Evolutionary conservation across 768 basidiomycete genomes (phyloP).

Genomic region (Lentinula aciculospora): DNA sequence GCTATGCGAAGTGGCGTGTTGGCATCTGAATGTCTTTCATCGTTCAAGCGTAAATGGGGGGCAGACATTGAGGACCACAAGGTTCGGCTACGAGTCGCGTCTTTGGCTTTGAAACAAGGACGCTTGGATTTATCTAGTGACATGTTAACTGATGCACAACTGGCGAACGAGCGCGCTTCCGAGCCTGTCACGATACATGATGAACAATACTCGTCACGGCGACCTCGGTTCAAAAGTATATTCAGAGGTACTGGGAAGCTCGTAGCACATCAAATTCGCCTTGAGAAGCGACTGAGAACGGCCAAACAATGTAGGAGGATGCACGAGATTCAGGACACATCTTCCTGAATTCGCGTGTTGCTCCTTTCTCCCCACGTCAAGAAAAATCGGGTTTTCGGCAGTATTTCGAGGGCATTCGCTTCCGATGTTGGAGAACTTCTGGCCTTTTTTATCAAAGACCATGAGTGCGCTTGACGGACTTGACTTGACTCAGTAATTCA

Average conservation of each 20-base stretch:
- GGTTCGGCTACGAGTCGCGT: slow-evolving; percentile 54
- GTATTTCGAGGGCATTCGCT: not conserved
- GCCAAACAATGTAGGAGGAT: not conserved
- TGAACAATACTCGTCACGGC: not conserved
- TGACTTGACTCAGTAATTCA: not conserved
- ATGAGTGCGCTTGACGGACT: not conserved
- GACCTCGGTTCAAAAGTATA: slow-evolving; percentile 20
- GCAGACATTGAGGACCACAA: slow-evolving; percentile 43
- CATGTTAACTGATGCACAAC: slow-evolving; percentile 16
- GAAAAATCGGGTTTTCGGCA: not conserved
- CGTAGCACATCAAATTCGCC: slow-evolving; percentile 21
- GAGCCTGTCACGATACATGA: not conserved
- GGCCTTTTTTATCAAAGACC: not conserved
- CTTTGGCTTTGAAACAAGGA: slow-evolving; percentile 61
- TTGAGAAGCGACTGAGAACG: slow-evolving; percentile 15
- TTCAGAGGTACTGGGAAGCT: slow-evolving; percentile 27
- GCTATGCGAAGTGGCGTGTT: slow-evolving; percentile 49
- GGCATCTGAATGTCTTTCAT: slow-evolving; percentile 36
- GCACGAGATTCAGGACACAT: not conserved
- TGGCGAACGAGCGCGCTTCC: not conserved
- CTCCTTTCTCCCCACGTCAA: not conserved
- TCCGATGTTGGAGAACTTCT: not conserved
- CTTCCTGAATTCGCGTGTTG: not conserved
- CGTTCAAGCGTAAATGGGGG: slow-evolving; percentile 55
- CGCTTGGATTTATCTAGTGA: slow-evolving; percentile 43